Conservation (phyloP, 73 alveolate species). For the Blepharisma stoltei region DNA sequence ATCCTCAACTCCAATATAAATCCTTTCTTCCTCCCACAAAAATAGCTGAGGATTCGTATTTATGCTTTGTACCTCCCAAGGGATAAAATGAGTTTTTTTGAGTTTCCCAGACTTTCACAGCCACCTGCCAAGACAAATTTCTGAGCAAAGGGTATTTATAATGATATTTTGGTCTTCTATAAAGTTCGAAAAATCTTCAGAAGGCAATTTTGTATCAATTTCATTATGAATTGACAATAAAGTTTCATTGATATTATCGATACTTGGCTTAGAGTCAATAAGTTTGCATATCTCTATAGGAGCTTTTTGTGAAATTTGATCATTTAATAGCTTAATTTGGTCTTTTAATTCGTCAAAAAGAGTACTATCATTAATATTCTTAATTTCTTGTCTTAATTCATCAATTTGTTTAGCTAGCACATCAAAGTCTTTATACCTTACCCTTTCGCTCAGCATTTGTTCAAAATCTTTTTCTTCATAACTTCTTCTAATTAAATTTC, state of each 20-base stretch:
- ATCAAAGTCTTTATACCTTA: neutral
- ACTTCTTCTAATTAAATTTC: neutral
- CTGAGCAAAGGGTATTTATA: neutral
- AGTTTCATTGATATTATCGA: neutral
- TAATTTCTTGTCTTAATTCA: neutral
- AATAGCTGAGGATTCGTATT: neutral
- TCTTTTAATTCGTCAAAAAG: neutral
- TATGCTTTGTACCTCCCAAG: neutral
- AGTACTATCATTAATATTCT: neutral
- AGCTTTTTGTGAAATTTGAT: neutral
- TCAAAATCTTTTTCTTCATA: neutral
- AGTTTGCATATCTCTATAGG: neutral
- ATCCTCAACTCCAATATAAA: neutral
- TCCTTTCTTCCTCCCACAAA: neutral
- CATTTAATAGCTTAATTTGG: neutral
- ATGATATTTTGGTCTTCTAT: neutral
- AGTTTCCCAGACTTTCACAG: neutral
- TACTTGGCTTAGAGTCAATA: neutral
- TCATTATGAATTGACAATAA: neutral
- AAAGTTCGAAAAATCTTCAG: neutral
- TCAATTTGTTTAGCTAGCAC: neutral
- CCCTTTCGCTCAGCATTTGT: neutral
- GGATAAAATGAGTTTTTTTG: neutral
- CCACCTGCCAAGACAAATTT: slow-evolving; percentile 4
- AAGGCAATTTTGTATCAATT: neutral